phyloP scores from a whole-genome alignment of 768 basidiomycete genomes.

The Strobilomyces echinocephalus region DNA sequence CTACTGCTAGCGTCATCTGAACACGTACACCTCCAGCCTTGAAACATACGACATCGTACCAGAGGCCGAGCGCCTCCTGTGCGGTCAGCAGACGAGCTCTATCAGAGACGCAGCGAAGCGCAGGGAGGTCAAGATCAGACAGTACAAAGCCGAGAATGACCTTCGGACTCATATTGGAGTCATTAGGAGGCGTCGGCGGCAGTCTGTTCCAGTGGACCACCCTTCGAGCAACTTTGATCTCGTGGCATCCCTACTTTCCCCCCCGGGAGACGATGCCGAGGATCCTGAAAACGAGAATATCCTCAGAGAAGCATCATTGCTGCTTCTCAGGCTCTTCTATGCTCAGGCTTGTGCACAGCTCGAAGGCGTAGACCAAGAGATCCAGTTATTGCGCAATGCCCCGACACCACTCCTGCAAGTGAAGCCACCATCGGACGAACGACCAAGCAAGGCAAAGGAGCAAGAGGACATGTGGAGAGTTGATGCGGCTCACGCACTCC shows the following conservation, averaged over 20 bases:
- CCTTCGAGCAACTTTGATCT: conserved; percentile 54
- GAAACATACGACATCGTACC: conserved; percentile 67
- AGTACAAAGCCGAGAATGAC: conserved; percentile 84
- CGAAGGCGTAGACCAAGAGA: conserved; percentile 66
- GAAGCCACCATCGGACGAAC: conserved; percentile 33
- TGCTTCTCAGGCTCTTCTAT: conserved; percentile 72
- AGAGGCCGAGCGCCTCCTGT: conserved; percentile 52
- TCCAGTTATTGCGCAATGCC: conserved; percentile 58
- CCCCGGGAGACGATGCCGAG: conserved; percentile 35
- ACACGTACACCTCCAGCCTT: conserved; percentile 44
- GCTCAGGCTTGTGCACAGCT: conserved; percentile 64
- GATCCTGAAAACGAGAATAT: conserved; percentile 61
- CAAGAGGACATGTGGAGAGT: conserved; percentile 68
- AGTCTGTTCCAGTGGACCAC: conserved; percentile 31
- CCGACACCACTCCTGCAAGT: conserved; percentile 37
- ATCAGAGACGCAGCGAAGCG: conserved; percentile 62
- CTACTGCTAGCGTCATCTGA: conserved; percentile 43
- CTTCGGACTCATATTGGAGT: conserved; percentile 62
- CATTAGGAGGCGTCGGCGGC: conserved; percentile 51
- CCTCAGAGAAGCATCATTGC: conserved; percentile 60
- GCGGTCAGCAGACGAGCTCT: conserved; percentile 43
- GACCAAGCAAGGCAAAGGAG: conserved; percentile 36
- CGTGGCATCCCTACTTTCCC: conserved; percentile 57
- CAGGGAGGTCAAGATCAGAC: conserved; percentile 86
- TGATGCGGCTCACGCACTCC: conserved; percentile 47